phyloP scores from a whole-genome alignment of 768 basidiomycete species.

The Kockovaella imperatae region DNA sequence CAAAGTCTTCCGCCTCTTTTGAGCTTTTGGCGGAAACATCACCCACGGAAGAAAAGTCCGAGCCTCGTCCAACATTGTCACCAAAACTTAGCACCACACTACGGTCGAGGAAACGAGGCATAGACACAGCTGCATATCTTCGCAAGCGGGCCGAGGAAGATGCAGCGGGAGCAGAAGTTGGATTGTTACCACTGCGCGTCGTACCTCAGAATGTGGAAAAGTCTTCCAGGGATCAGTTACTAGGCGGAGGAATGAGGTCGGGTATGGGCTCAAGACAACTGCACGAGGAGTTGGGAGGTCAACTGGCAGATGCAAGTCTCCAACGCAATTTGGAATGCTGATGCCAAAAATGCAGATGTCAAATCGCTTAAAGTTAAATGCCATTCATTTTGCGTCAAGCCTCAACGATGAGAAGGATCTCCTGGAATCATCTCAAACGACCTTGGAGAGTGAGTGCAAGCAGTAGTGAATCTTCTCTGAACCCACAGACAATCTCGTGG shows the following conservation, averaged over 20 bases:
- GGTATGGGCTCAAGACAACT: conserved; percentile 32
- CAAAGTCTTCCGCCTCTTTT: no score
- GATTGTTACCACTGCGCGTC: conserved; percentile 21
- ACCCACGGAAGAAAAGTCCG: neutral
- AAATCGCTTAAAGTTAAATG: conserved; percentile 73
- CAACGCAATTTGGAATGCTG: neutral
- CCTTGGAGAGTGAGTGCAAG: conserved; percentile 62
- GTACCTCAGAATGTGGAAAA: neutral
- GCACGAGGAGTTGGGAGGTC: conserved; percentile 42
- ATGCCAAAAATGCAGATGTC: conserved; percentile 58
- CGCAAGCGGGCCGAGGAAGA: conserved; percentile 16
- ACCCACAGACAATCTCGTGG: conserved; percentile 45
- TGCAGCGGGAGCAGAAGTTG: conserved; percentile 17
- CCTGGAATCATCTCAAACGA: conserved; percentile 59
- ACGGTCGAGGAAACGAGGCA: no score
- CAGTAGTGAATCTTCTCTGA: conserved; percentile 33
- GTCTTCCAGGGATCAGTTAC: conserved; percentile 17
- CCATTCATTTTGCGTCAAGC: conserved; percentile 64
- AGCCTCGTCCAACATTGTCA: neutral
- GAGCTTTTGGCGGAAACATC: neutral
- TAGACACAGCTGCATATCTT: conserved; percentile 31
- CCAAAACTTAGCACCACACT: no score
- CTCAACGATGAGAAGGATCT: conserved; percentile 68
- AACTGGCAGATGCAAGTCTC: conserved; percentile 37
- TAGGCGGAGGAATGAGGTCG: conserved; percentile 8